Base-by-base conservation (phyloP, 768 basidiomycete genomes). In the Fistulinella prunicolor region DNA sequence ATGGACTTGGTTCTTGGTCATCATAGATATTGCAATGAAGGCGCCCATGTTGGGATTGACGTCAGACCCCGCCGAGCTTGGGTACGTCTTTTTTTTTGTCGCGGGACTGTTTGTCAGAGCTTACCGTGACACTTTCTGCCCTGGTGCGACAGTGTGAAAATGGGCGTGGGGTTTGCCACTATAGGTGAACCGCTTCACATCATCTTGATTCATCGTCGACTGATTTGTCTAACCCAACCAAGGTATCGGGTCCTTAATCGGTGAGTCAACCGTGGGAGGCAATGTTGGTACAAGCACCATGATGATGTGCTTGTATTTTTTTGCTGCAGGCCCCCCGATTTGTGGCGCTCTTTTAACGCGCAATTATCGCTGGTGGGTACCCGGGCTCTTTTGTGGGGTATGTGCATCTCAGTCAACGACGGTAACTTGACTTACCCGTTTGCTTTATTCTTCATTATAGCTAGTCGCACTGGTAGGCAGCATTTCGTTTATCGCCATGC, bases 351-450 rank as follows among this genome's bases (percentile, higher is more conserved):
- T 84, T 17, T 66, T 84, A 4, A 73, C 79, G 0, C 42, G 61
- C 9, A 61, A 67, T 3, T 81, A 76, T 55, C 61, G 73, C 4
- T 84, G 82, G 82, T 81, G 77, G 76, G 69, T 73, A 13, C 78
- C 82, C 3, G 74, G 74, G 2, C 35, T 81, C 9, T 83, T 82
- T 55, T 68, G 75, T 22, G 80, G 76, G 38, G 67, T 72, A 55
- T 21, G 59, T 54, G 34, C 10, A 2, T 4, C 34, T 28, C 35
- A 9, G 19, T 24, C 28, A 9, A 8, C 12, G 35, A 3, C 12
- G 12, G 5, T 6, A 4, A 6, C 6, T 19, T 19, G 35, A 12
- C 32, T 34, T 16, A 28, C 4, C 32, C 5, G 5, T 6, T 16
- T 12, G 16, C 6, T 36, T 5, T 19, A 16, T 19, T 36, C 30